These are phyloP conservation scores for Toxoplasma gondii DNA, from an alignment of 169 alveolate species.

Conservation along the genomic window DNA sequence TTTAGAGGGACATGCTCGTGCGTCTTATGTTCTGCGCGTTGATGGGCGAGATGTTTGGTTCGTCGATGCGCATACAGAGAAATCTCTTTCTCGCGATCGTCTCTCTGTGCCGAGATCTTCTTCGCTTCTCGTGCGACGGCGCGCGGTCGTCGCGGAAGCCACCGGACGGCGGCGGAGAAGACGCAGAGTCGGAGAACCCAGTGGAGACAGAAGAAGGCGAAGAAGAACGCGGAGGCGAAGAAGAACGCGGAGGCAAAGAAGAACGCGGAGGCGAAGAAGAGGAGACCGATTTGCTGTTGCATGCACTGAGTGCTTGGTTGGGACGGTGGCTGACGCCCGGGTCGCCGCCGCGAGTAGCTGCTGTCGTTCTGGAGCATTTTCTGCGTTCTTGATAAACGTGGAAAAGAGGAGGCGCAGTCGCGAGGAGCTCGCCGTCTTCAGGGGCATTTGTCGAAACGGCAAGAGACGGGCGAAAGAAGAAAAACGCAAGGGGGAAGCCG, in stretches of 20 bases:
- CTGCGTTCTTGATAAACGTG: neutral
- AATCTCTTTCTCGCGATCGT: neutral
- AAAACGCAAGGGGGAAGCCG: no score
- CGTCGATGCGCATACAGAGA: neutral
- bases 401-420: no score
- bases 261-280: neutral
- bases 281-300: neutral
- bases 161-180: neutral
- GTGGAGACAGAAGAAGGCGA: neutral
- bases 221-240: neutral
- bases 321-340: conserved; percentile 25
- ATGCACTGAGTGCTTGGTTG: conserved; percentile 1
- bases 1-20: no score
- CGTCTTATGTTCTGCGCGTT: no score
- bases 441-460: no score
- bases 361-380: conserved; percentile 25
- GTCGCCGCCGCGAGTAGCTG: neutral
- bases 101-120: neutral
- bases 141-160: neutral
- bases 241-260: neutral
- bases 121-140: neutral
- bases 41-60: neutral
- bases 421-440: no score
- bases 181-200: neutral
- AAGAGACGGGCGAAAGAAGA: no score